Conservation (phyloP, 192 early-diverging fungal genomes). For the Chytriomyces hyalinus region DNA sequence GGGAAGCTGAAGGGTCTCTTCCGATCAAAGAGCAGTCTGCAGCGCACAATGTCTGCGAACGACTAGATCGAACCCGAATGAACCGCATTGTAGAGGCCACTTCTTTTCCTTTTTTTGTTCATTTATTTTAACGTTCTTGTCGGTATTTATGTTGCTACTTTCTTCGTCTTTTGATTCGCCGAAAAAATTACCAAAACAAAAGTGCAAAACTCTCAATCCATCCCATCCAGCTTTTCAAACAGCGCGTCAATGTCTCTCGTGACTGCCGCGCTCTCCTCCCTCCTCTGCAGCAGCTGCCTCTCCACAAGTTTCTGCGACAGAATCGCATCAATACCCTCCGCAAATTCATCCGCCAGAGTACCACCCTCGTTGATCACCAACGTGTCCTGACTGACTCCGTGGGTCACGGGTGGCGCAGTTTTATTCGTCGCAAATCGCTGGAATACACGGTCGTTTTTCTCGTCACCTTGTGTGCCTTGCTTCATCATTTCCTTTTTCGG, state of each 20-base stretch:
- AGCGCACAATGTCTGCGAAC: not conserved
- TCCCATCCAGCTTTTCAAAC: conserved; percentile 9
- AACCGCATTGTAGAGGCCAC: too few relatives aligned
- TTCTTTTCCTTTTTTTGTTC: conserved; percentile 17
- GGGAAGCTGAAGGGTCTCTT: conserved; percentile 23
- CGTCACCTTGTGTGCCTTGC: too few relatives aligned
- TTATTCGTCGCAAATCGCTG: not conserved
- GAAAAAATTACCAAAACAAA: not conserved
- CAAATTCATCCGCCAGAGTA: not conserved
- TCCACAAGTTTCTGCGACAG: not conserved
- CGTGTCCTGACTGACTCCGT: not conserved
- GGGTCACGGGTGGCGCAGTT: not conserved
- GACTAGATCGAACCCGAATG: too few relatives aligned
- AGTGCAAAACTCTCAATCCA: too few relatives aligned
- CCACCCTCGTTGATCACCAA: not conserved
- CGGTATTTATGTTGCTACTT: not conserved
- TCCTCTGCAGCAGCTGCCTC: not conserved
- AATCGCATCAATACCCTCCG: not conserved
- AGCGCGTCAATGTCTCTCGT: conserved; percentile 5
- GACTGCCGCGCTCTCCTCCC: not conserved
- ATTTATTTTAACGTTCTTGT: not conserved
- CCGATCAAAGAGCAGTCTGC: not conserved
- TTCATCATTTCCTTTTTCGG: too few relatives aligned
- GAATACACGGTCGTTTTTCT: not conserved
- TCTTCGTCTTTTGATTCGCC: not conserved